Evolutionary conservation across 176 grass and related monocot species (phyloP).

Genomic region (Paspalum vaginatum): DNA sequence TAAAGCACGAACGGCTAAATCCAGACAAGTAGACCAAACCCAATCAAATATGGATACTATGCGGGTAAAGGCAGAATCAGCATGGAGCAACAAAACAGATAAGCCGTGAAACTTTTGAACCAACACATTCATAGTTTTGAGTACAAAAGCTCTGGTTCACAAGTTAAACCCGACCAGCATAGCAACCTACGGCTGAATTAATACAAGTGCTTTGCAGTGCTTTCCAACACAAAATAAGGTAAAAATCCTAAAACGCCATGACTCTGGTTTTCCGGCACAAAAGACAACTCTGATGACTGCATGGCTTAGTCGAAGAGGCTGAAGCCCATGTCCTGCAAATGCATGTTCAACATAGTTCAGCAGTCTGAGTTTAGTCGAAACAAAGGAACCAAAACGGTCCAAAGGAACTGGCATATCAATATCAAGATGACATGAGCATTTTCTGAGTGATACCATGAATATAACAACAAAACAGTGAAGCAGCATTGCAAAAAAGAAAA

Average conservation of each 20-base stretch:
- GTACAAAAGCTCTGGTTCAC: conserved; percentile 32
- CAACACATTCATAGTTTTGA: not conserved
- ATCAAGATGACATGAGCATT: not conserved
- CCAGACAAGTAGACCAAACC: too few relatives aligned
- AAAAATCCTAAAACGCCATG: conserved; percentile 33
- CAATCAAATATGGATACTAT: not conserved
- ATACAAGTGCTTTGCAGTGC: conserved; percentile 3
- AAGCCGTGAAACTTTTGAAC: not conserved
- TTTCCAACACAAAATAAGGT: conserved; percentile 35
- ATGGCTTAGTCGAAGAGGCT: conserved; percentile 46
- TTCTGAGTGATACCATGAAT: not conserved
- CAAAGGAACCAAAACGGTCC: not conserved
- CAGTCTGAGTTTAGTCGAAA: too few relatives aligned
- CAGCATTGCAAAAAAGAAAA: not conserved
- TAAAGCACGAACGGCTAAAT: too few relatives aligned
- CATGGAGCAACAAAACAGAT: not conserved
- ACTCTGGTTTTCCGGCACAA: conserved; percentile 11
- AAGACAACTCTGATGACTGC: not conserved
- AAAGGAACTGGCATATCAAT: not conserved
- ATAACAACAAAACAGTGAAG: not conserved
- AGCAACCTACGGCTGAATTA: conserved; percentile 27
- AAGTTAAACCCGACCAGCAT: conserved; percentile 29
- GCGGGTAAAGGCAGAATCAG: not conserved
- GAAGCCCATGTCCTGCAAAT: conserved; percentile 61
- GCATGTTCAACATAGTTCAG: not conserved